Conservation (phyloP, 1,284 basidiomycete species). For the Nidula niveotomentosa region DNA sequence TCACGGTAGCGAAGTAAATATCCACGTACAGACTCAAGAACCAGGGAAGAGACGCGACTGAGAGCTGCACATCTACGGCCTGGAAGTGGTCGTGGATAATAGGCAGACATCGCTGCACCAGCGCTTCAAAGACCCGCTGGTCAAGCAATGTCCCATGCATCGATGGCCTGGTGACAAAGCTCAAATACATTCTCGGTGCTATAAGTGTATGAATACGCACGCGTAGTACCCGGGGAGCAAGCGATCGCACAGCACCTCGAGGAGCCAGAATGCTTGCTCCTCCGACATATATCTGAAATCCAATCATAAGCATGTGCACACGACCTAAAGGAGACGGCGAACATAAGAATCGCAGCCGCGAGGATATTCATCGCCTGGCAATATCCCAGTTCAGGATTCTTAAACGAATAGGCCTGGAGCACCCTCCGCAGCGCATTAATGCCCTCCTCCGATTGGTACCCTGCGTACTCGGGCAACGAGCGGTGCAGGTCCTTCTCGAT, state of each 20-base stretch:
- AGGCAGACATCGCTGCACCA: conserved; percentile 89
- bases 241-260: conserved; percentile 94
- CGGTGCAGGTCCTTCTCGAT: conserved; percentile 99
- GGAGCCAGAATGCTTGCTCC: conserved; percentile 98
- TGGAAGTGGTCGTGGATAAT: conserved; percentile 95
- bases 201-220: conserved; percentile 41
- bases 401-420: conserved; percentile 95
- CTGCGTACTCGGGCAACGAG: conserved; percentile 92
- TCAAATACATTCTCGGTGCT: conserved; percentile 3
- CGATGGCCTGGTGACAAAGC: conserved; percentile 64
- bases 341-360: conserved; percentile 90
- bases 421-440: conserved; percentile 87
- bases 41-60: conserved; percentile 97
- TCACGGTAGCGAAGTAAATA: no score
- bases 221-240: conserved; percentile 97
- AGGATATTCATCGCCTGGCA: conserved; percentile 95
- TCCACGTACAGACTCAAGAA: conserved; percentile 85
- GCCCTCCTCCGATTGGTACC: conserved; percentile 89
- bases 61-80: conserved; percentile 92
- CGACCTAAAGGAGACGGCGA: conserved; percentile 18
- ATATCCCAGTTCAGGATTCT: conserved; percentile 92
- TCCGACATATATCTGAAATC: conserved; percentile 91
- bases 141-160: conserved; percentile 99
- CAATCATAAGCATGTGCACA: conserved; percentile 12
- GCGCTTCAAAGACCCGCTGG: conserved; percentile 96